Evolutionary conservation across 2,329 filamentous ascomycete genomes (phyloP).

Genomic region (Talaromyces sp.): DNA sequence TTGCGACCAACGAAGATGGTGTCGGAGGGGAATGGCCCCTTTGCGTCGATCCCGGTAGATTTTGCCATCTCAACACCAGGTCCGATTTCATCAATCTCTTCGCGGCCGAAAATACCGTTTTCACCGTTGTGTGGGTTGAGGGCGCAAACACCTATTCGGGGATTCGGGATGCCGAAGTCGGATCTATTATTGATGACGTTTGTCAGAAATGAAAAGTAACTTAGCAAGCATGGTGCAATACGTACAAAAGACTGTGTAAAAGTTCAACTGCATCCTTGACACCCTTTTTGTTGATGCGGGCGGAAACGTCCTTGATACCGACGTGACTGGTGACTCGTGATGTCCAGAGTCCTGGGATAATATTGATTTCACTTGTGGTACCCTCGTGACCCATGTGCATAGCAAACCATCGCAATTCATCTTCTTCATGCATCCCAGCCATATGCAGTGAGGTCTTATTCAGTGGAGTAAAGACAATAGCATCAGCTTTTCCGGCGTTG

Average conservation of each 20-base stretch:
- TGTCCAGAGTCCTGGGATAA: neutral
- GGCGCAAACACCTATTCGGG: neutral
- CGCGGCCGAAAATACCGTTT: neutral
- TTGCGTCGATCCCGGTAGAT: neutral
- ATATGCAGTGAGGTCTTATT: neutral
- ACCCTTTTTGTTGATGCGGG: neutral
- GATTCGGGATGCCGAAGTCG: neutral
- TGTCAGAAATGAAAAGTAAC: neutral
- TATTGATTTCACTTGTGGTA: neutral
- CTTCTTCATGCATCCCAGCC: neutral
- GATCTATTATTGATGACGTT: neutral
- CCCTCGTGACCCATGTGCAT: neutral
- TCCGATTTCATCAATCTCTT: neutral
- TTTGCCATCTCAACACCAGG: neutral
- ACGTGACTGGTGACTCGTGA: neutral
- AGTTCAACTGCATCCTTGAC: neutral
- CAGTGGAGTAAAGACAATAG: neutral
- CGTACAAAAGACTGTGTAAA: neutral
- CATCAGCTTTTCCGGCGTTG: neutral
- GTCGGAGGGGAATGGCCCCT: neutral
- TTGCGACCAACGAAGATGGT: constrained; percentile 34
- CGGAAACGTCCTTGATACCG: neutral
- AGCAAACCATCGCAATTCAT: neutral
- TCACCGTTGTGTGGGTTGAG: neutral
- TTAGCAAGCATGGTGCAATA: neutral